A percentile compares a stretch with the other conserved stretches of the same genome.
These are phyloP conservation scores for Heterobasidion irregulare DNA, from an alignment of 1,284 basidiomycete genomes.

Conservation along the genomic window DNA sequence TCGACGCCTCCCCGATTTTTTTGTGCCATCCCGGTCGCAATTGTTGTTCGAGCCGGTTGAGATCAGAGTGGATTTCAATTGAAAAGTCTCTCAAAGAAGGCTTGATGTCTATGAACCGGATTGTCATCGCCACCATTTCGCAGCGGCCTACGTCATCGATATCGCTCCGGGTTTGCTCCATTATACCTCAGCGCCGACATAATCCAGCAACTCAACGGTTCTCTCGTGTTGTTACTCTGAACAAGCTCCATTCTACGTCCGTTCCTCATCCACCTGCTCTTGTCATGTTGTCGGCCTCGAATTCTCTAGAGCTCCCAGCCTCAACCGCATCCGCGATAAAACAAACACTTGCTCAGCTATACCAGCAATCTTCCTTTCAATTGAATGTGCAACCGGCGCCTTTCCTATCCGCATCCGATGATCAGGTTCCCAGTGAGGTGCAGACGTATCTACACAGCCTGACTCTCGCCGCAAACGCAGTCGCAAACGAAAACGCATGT, in stretches of 20 bases:
- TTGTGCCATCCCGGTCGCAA: too few relatives aligned
- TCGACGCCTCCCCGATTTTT: too few relatives aligned
- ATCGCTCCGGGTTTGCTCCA: neutral
- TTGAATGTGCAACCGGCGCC: slow-evolving; percentile 2
- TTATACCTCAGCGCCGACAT: neutral
- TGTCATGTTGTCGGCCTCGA: too few relatives aligned
- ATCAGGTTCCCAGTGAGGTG: slow-evolving; percentile 7
- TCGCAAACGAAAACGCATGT: slow-evolving; percentile 30
- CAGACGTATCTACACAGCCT: slow-evolving; percentile 21
- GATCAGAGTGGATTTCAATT: too few relatives aligned
- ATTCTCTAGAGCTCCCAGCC: neutral
- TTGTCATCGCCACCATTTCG: neutral
- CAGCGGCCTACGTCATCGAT: neutral
- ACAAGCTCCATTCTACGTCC: too few relatives aligned
- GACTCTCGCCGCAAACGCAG: slow-evolving; percentile 26
- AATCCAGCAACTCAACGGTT: neutral
- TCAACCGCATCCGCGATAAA: neutral
- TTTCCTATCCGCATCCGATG: slow-evolving; percentile 2
- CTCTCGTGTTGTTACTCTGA: too few relatives aligned
- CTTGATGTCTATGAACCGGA: neutral
- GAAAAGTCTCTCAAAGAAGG: too few relatives aligned
- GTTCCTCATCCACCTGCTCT: too few relatives aligned
- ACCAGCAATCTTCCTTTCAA: neutral
- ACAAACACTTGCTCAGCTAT: neutral
- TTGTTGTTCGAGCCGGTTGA: too few relatives aligned